A percentile compares a stretch with the other conserved stretches of the same genome.
phyloP scores from a whole-genome alignment of 257 asterid species.

The Petrea volubilis region DNA sequence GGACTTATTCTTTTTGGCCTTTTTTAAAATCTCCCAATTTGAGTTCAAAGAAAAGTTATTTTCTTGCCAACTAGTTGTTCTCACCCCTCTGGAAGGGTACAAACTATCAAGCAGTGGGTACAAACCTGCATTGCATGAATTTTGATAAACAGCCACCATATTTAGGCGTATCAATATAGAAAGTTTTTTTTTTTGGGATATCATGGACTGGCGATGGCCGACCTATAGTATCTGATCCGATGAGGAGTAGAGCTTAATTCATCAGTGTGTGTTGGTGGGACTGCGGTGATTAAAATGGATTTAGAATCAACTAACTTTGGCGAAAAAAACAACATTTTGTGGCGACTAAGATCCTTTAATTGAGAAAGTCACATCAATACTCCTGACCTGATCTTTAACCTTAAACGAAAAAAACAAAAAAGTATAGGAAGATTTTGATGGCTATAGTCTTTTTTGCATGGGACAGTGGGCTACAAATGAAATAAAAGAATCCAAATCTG shows the following conservation, averaged over 20 bases:
- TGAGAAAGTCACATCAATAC: no score
- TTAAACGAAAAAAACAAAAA: no score
- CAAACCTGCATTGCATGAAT: not conserved
- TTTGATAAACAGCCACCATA: not conserved
- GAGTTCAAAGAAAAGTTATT: conserved; percentile 16
- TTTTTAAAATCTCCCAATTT: conserved; percentile 20
- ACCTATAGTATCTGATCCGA: no score
- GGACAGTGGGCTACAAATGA: conserved; percentile 22
- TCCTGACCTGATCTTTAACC: no score
- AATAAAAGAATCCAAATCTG: conserved; percentile 23
- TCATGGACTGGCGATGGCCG: no score
- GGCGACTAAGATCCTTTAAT: no score
- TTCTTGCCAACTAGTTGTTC: conserved; percentile 17
- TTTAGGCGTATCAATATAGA: conserved; percentile 2
- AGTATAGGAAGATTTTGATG: not conserved
- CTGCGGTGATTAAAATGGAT: no score
- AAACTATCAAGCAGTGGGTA: not conserved
- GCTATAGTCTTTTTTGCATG: not conserved
- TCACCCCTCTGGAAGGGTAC: conserved; percentile 14
- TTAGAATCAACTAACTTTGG: no score
- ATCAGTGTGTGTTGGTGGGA: no score
- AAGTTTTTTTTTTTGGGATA: no score
- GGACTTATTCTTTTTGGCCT: conserved; percentile 36
- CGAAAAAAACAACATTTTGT: no score
- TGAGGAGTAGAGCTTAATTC: no score